Evolutionary conservation across 2,329 filamentous ascomycete genomes (phyloP).

Genomic region (Colletotrichum sp.): DNA sequence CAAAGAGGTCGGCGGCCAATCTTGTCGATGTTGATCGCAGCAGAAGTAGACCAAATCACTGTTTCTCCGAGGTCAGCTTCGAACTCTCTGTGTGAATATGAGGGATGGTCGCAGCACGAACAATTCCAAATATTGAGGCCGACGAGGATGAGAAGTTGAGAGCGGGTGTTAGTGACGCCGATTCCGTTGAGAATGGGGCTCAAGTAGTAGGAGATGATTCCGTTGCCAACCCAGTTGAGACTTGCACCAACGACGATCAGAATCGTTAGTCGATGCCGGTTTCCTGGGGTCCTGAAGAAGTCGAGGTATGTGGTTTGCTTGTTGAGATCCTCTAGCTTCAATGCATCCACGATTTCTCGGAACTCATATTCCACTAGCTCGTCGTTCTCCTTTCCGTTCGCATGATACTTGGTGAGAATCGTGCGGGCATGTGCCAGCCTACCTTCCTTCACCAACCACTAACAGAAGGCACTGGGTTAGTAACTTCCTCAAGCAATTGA

Average conservation of each 20-base stretch:
- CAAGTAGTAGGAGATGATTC: neutral
- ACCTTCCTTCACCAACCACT: neutral
- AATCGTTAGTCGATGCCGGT: neutral
- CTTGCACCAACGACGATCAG: neutral
- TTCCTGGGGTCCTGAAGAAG: slow-evolving; percentile 1
- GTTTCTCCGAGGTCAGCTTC: neutral
- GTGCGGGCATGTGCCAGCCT: neutral
- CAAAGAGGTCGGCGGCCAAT: slow-evolving; percentile 1
- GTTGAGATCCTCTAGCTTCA: neutral
- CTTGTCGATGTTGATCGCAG: slow-evolving; percentile 1
- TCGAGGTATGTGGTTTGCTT: neutral
- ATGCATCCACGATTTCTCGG: neutral
- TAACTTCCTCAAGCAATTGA: neutral
- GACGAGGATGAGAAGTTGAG: neutral
- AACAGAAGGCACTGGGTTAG: neutral
- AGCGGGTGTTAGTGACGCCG: neutral
- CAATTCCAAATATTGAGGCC: neutral
- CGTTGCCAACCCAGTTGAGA: neutral
- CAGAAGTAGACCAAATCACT: neutral
- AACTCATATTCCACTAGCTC: neutral
- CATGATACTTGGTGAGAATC: neutral
- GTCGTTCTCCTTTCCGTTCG: neutral
- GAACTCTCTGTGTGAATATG: neutral
- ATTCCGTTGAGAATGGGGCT: slow-evolving; percentile 5
- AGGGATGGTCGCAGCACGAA: neutral